These are phyloP conservation scores for Gentiana straminea DNA, from an alignment of 257 asterid genomes.

Conservation along the genomic window DNA sequence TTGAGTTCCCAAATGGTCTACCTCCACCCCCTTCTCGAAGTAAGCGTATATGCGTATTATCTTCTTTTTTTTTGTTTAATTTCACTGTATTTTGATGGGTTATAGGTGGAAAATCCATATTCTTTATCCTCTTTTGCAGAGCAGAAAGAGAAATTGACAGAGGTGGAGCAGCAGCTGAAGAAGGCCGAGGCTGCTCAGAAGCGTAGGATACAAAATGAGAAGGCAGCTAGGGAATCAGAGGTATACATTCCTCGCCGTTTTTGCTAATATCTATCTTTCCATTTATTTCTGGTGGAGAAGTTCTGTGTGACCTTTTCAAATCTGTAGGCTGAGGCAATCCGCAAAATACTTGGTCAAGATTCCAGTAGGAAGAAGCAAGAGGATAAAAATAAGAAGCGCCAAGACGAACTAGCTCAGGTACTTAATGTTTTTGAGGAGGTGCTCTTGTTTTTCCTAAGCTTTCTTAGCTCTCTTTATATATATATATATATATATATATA, in stretches of 20 bases:
- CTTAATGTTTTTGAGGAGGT: neutral
- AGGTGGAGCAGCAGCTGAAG: conserved; percentile 39
- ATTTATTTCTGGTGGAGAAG: conserved; percentile 1
- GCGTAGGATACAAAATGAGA: conserved; percentile 39
- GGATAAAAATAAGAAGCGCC: conserved; percentile 83
- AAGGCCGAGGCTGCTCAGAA: conserved; percentile 40
- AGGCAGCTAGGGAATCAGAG: conserved; percentile 37
- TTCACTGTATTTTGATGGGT: neutral
- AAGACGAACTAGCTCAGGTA: conserved; percentile 93
- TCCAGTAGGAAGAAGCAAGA: conserved; percentile 93
- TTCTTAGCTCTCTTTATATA: too few species aligned
- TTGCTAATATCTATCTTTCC: neutral
- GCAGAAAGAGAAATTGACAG: conserved; percentile 38
- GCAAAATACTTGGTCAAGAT: conserved; percentile 94
- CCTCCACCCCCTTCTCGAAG: conserved; percentile 41
- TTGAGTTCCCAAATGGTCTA: conserved; percentile 42
- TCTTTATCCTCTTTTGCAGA: conserved; percentile 16
- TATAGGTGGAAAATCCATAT: neutral
- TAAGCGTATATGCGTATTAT: conserved; percentile 6
- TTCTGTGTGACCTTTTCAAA: conserved; percentile 1
- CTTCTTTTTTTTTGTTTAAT: neutral
- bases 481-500: too few species aligned
- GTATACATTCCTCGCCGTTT: conserved; percentile 12
- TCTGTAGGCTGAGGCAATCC: conserved; percentile 55
- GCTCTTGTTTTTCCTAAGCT: too few species aligned